These are phyloP conservation scores for Coprinopsis cinerea DNA, from an alignment of 768 basidiomycete genomes.

Conservation along the genomic window DNA sequence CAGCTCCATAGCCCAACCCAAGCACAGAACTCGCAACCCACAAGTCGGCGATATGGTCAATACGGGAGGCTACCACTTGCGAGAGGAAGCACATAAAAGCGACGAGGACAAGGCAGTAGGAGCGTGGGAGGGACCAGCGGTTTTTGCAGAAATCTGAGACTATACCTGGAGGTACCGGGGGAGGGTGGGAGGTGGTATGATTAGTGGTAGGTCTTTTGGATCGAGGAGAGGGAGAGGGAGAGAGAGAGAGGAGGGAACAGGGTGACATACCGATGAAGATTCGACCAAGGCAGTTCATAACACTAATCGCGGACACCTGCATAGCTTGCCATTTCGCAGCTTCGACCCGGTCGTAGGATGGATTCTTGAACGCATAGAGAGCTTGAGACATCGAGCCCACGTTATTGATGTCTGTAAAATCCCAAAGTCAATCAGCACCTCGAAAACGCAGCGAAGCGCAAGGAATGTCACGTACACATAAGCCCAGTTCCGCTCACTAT, in stretches of 20 bases:
- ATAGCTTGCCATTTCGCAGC: conserved; percentile 73
- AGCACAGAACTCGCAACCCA: conserved; percentile 55
- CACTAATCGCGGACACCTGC: conserved; percentile 78
- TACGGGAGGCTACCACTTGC: conserved; percentile 52
- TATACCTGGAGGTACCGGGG: conserved; percentile 39
- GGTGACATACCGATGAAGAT: conserved; percentile 57
- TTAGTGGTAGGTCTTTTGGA: no score
- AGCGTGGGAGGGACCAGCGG: conserved; percentile 53
- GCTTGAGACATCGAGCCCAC: conserved; percentile 74
- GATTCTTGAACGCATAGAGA: conserved; percentile 50
- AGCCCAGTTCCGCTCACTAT: conserved; percentile 70
- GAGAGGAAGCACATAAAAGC: conserved; percentile 64
- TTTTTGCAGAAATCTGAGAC: conserved; percentile 60
- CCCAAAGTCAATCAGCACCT: background rate
- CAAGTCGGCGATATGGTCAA: conserved; percentile 53
- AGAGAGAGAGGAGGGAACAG: background rate
- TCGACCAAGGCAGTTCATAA: conserved; percentile 78
- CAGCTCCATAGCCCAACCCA: conserved; percentile 66
- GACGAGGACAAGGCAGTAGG: conserved; percentile 65
- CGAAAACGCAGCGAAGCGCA: no score
- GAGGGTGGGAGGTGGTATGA: background rate
- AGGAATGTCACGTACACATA: conserved; percentile 56
- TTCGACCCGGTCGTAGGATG: conserved; percentile 58
- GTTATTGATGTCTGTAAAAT: conserved; percentile 68
- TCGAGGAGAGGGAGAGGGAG: no score